Base-by-base conservation (phyloP, 352 stramenopile species). In the Globisporangium nagaii region DNA sequence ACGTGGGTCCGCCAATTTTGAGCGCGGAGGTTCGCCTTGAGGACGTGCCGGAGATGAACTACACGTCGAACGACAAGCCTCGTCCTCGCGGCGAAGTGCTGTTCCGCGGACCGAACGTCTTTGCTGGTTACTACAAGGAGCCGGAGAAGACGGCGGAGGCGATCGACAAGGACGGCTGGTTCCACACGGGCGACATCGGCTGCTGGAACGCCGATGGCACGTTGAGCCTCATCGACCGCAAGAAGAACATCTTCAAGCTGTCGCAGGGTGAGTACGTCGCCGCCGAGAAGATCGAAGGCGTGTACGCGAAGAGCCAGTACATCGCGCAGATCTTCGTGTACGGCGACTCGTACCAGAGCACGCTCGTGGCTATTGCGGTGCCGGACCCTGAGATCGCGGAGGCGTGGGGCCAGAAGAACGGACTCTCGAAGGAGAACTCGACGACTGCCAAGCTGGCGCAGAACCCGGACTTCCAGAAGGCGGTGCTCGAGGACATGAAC, bases 41-140 rank as follows among this genome's bases (percentile, higher is more conserved):
- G 49, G 92, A 99, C 68, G 93, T 99, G 10, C 84, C 93, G 0
- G 96, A 99, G 52, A 99, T 99, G 96, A 90, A 87, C 47, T 99
- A 99, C 75, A 86, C 86, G 19, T 89, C 66, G 60, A 77, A 74
- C 13, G 88, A 97, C 66, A 75, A 79, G 43, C 77, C 77, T 17
- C 69, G 70, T 19, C 80, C 80, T 12, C 71, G 80, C 27, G 79
- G 79, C 4, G 79, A 90, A 60, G 79, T 90, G 46, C 56, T 79
- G 13, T 56, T 93, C 19, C 88, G 79, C 41, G 93, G 94, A 9
- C 66, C 70, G 5, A 75, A 86, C 50, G 62, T 98, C 19, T 93
- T 96, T 58, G 63, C 62, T 30, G 96, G 96, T 6, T 99, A 99
- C 75, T 98, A 98, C 74, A 98, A 97, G 61, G 87, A 98, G 62